These are phyloP conservation scores for Botryotinia narcissicola DNA, from an alignment of 2,329 filamentous ascomycete species.

Conservation along the genomic window DNA sequence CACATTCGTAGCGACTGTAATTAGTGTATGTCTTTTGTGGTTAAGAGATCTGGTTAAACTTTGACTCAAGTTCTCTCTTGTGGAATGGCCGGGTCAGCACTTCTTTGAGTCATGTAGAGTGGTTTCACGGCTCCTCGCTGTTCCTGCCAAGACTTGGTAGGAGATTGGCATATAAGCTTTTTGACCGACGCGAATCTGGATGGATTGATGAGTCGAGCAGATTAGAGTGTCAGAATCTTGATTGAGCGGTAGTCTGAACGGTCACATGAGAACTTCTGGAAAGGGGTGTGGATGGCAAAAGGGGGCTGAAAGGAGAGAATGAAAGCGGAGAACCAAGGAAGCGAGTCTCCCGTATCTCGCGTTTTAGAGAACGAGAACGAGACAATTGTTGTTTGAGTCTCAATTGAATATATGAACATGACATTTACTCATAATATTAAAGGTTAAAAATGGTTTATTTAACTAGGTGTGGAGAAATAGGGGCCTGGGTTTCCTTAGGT, in stretches of 20 bases:
- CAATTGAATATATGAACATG: not conserved
- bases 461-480: not conserved
- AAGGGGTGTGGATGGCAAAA: not conserved
- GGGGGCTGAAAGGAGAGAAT: not conserved
- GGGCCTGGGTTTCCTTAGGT: not conserved
- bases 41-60: not conserved
- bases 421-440: not conserved
- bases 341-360: not conserved
- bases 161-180: not conserved
- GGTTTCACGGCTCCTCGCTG: not conserved
- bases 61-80: not conserved
- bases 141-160: not conserved
- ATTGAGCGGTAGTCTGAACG: not conserved
- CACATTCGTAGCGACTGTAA: not conserved
- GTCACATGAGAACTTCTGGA: not conserved
- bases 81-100: not conserved
- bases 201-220: not conserved
- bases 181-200: not conserved
- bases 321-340: not conserved
- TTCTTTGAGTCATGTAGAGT: not conserved
- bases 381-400: not conserved
- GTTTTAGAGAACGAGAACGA: not conserved
- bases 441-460: not conserved
- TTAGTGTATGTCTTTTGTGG: not conserved
- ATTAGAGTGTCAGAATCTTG: not conserved